phyloP scores from a whole-genome alignment of 352 stramenopile species.

The Thalassiosira allenii region DNA sequence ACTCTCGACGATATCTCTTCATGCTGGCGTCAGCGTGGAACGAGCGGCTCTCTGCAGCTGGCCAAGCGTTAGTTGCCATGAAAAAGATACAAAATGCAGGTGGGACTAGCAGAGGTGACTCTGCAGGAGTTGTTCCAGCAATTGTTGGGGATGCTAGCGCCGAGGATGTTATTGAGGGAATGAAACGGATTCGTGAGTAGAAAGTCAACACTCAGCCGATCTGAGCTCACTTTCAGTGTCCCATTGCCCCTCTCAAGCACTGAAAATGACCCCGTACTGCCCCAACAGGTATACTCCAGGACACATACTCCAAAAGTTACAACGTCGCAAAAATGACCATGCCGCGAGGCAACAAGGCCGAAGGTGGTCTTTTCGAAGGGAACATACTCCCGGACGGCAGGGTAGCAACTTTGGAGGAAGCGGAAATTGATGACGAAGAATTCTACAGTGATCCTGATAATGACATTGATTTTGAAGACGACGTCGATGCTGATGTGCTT shows the following conservation, averaged over 20 bases:
- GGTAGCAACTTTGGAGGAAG: conserved; percentile 64
- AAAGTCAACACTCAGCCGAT: too few relatives aligned
- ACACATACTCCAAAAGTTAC: conserved; percentile 78
- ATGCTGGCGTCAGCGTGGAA: conserved; percentile 86
- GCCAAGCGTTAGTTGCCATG: conserved; percentile 84
- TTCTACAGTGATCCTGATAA: conserved; percentile 76
- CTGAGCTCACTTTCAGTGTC: too few relatives aligned
- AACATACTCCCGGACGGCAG: conserved; percentile 66
- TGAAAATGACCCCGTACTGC: too few relatives aligned
- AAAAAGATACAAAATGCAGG: conserved; percentile 79
- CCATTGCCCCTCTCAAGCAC: too few relatives aligned
- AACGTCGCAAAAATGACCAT: conserved; percentile 82
- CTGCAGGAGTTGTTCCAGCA: conserved; percentile 36
- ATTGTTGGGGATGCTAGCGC: conserved; percentile 74
- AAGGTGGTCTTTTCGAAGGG: conserved; percentile 53
- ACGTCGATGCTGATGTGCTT: conserved; percentile 85
- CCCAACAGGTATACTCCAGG: too few relatives aligned
- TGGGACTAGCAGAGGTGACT: conserved; percentile 46
- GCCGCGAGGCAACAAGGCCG: conserved; percentile 48
- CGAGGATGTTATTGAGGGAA: conserved; percentile 82
- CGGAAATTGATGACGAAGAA: conserved; percentile 77
- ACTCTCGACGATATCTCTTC: conserved; percentile 81
- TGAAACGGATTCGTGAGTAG: conserved; percentile 77
- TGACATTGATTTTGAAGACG: conserved; percentile 80
- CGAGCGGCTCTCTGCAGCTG: conserved; percentile 80